Conservation (phyloP, 2,329 filamentous ascomycete species). For the Calonectria hawksworthii region DNA sequence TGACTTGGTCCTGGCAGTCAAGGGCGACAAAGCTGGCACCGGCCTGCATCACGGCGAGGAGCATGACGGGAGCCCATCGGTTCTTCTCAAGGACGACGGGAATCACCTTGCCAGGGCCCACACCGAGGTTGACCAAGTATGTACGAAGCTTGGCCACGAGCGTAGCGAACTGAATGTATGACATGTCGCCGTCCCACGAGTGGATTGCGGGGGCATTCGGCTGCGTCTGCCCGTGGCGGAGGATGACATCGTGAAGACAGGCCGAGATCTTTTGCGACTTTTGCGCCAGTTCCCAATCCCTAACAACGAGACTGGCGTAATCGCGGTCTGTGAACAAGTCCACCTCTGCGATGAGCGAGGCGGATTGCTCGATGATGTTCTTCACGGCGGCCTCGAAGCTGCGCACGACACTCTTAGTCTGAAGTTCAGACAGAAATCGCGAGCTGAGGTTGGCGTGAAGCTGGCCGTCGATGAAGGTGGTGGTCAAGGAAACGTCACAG, state of each 20-base stretch:
- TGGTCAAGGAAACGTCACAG: slow-evolving; percentile 61
- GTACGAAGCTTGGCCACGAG: slow-evolving; percentile 56
- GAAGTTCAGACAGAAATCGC: slow-evolving; percentile 57
- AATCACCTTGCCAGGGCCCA: slow-evolving; percentile 68
- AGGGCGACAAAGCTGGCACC: slow-evolving; percentile 66
- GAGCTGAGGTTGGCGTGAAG: slow-evolving; percentile 61
- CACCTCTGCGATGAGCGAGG: slow-evolving; percentile 58
- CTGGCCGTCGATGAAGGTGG: slow-evolving; percentile 57
- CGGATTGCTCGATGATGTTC: slow-evolving; percentile 58
- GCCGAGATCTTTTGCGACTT: slow-evolving; percentile 56
- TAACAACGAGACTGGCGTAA: slow-evolving; percentile 66
- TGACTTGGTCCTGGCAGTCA: slow-evolving; percentile 59
- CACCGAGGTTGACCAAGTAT: slow-evolving; percentile 65
- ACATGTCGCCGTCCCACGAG: slow-evolving; percentile 61
- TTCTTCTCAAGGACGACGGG: slow-evolving; percentile 80
- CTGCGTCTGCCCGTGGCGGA: slow-evolving; percentile 54
- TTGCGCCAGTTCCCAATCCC: slow-evolving; percentile 61
- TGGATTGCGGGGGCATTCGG: slow-evolving; percentile 58
- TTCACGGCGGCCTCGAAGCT: slow-evolving; percentile 68
- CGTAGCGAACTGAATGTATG: slow-evolving; percentile 56
- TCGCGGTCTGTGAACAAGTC: slow-evolving; percentile 70
- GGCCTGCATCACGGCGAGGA: slow-evolving; percentile 76
- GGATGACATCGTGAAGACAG: slow-evolving; percentile 61
- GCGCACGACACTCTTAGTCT: slow-evolving; percentile 63
- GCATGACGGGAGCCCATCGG: slow-evolving; percentile 75